Evolutionary conservation across 352 stramenopile species (phyloP).

Genomic region (Phytophthora fragariaefolia): DNA sequence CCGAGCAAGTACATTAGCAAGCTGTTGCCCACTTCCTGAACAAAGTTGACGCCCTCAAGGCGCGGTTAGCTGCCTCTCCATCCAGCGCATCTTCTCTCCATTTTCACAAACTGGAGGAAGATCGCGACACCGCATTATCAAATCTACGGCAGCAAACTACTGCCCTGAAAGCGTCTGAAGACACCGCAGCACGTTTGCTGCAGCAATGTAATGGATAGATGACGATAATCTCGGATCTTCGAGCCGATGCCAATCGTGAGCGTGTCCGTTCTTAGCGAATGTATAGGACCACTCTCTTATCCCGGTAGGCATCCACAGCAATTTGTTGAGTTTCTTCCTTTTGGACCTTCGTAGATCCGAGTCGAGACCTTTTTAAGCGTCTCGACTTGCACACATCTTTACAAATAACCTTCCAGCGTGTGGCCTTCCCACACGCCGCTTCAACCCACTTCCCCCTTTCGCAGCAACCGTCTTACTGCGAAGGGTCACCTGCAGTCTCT

Average conservation of each 20-base stretch:
- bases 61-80: not conserved
- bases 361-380: not conserved
- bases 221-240: not conserved
- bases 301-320: not conserved
- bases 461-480: not conserved
- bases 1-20: not conserved
- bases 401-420: not conserved
- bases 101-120: not conserved
- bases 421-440: not conserved
- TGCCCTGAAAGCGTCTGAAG: not conserved
- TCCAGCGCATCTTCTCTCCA: not conserved
- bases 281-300: not conserved
- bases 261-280: not conserved
- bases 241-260: not conserved
- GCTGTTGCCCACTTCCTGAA: not conserved
- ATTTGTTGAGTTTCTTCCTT: not conserved
- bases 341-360: not conserved
- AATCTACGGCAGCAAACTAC: not conserved
- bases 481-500: not conserved
- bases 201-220: not conserved
- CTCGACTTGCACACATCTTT: not conserved
- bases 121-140: not conserved
- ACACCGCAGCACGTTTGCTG: not conserved
- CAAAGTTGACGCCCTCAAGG: not conserved
- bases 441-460: not conserved